Conservation (phyloP, 441 rosid genomes). For the Viola pubescens region DNA sequence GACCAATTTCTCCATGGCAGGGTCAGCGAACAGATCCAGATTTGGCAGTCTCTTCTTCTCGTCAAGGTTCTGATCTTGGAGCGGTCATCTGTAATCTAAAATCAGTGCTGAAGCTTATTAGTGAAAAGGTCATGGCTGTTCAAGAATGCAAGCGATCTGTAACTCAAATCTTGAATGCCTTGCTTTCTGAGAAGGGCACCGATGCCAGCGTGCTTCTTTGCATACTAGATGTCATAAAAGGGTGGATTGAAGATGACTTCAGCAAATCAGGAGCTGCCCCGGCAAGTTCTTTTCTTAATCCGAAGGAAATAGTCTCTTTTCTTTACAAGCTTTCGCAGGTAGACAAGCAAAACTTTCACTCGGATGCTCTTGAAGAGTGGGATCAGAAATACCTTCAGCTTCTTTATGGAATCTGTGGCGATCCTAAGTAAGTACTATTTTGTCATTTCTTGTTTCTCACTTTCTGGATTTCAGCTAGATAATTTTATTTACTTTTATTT, state of each 20-base stretch:
- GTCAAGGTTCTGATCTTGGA: constrained; percentile 83
- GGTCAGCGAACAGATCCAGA: constrained; percentile 80
- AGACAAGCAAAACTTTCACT: constrained; percentile 72
- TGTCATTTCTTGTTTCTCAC: constrained; percentile 10
- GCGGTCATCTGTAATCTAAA: constrained; percentile 71
- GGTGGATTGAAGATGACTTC: constrained; percentile 83
- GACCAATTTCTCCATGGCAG: constrained; percentile 25
- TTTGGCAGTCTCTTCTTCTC: constrained; percentile 85
- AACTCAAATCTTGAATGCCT: constrained; percentile 63
- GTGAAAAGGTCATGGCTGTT: constrained; percentile 79
- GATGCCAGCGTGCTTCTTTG: constrained; percentile 88
- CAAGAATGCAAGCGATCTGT: constrained; percentile 77
- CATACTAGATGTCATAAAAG: constrained; percentile 70
- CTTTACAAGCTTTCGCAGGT: constrained; percentile 90
- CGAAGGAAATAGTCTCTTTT: constrained; percentile 78
- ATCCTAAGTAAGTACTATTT: constrained; percentile 58
- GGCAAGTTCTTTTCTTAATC: constrained; percentile 49
- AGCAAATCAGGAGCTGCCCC: constrained; percentile 48
- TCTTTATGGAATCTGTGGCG: constrained; percentile 82
- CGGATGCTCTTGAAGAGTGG: constrained; percentile 79
- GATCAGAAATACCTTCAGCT: constrained; percentile 87
- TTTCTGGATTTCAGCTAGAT: constrained; percentile 14
- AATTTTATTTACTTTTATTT: constrained; percentile 28
- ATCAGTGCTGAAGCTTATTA: constrained; percentile 73
- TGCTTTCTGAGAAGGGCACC: constrained; percentile 87